Evolutionary conservation across 2,329 filamentous ascomycete species (phyloP), one percentile per base, ranked within the genome.

Genomic region (Cladosporium sp.): DNA sequence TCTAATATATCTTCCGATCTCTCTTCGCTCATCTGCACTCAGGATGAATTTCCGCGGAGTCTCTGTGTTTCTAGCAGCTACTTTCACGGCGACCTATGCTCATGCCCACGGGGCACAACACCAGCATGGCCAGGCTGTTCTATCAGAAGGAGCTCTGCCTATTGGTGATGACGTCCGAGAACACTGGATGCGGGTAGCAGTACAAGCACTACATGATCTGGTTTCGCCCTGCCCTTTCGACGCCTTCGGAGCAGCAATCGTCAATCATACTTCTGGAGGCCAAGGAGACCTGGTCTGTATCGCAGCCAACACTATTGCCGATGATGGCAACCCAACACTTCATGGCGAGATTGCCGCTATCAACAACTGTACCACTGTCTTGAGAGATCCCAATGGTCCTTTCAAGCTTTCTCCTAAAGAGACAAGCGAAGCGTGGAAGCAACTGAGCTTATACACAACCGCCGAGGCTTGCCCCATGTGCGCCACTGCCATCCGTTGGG

Each of bases 401-500:
- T 81, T 79, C 66, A 73, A 71, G 3, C 65, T 83, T 39, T 73
- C 70, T 0, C 64, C 75, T 0, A 49, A 64, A 8, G 72, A 77
- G 55, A 74, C 78, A 0, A 64, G 75, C n/a, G 66, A 63, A 3
- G 81, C 80, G 0, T 82, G 80, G 61, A 59, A 68, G 2, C 62
- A 72, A 15, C 67, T 84, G n/a, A 76, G 76, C 4, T 67, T 83
- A 3, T 83, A 84, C 67, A 83, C 81, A 20, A 84, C 81, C 65
- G 81, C 77, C 1, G 81, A 84, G 67, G 78, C 76, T 57, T 84
- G 81, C 65, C 78, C 80, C 6, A 84, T 83, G 77, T 84, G 82
- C 62, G 80, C 81, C 1, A 76, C 79, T 6, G 81, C 80, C 0
- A 82, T 83, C 60, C 76, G 80, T 1, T 83, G 79, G 79, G 74